Base-by-base conservation (phyloP, 1,139 yeast species). In the Nakaseomyces nivariensis region DNA sequence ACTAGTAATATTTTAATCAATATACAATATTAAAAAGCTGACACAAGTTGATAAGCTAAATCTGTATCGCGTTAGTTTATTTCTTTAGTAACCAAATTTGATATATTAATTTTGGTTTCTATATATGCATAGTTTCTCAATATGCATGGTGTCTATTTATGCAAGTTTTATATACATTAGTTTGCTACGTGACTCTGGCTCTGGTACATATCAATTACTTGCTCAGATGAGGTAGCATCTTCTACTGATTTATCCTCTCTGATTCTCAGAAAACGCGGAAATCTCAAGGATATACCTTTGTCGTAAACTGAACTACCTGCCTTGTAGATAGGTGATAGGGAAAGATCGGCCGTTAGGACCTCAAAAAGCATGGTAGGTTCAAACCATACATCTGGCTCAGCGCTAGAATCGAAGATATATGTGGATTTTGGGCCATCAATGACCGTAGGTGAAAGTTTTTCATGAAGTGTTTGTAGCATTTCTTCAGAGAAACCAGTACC, bases 401-500 rank as follows among this genome's bases (percentile, higher is more conserved):
- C 85, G 57, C 76, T 78, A 34, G 82, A 73, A 62, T 86, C 95
- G 62, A 80, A 88, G 3, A 82, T 74, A 55, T 79, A 80, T 50
- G 84, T 85, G 0, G 86, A 73, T 57, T 83, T 85, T 1, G 97
- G 85, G n/a, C 66, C 70, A 0, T 69, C 62, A 10, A 82, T 76
- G 50, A 82, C 95, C 0, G 92, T 81, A 4, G 87, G 82, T 43
- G 82, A 77, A 50, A 92, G 73, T 50, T 73, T 73, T 37, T 75
- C 76, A 61, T 83, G 75, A 38, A 92, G 67, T 41, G 69, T 69
- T 36, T 78, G 77, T 52, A 92, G 73, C 61, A 82, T 78, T 55
- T 86, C 97, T 56, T 92, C 99, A 38, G 90, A 80, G 64, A 92
- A 92, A 0, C 99, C 99, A 0, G 99, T 94, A 43, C 98, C 98